Percentiles rank a stretch among this genome's conserved stretches.
Evolutionary conservation across 208 protist genomes (phyloP).

Genomic region (Trypanosoma mega): DNA sequence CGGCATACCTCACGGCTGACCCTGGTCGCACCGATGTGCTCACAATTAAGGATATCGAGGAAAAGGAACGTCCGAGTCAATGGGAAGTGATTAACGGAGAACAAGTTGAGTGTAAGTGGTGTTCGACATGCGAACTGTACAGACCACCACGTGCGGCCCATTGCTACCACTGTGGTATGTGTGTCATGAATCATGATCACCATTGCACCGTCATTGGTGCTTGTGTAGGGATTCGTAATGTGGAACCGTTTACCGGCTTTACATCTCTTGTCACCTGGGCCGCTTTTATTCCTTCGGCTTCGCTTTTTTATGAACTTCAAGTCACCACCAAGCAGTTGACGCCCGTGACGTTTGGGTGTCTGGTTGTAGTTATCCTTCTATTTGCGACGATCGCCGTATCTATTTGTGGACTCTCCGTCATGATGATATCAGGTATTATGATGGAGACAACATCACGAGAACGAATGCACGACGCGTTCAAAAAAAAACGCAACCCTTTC

Average conservation of each 20-base stretch:
- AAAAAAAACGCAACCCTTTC: slow-evolving; percentile 68
- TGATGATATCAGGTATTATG: slow-evolving; percentile 37
- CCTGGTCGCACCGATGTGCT: slow-evolving; percentile 28
- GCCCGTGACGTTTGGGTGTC: not conserved
- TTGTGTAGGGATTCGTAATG: slow-evolving; percentile 75
- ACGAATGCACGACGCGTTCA: slow-evolving; percentile 67
- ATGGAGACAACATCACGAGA: slow-evolving; percentile 66
- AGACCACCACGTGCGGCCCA: slow-evolving; percentile 84
- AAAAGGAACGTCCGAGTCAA: slow-evolving; percentile 52
- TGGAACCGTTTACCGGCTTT: slow-evolving; percentile 67
- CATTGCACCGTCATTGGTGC: slow-evolving; percentile 86
- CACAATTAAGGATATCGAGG: slow-evolving; percentile 69
- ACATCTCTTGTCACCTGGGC: slow-evolving; percentile 26
- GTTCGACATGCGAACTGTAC: slow-evolving; percentile 83
- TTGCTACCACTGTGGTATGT: slow-evolving; percentile 89
- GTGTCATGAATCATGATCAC: slow-evolving; percentile 86
- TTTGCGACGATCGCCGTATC: slow-evolving; percentile 25
- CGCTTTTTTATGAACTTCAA: slow-evolving; percentile 6
- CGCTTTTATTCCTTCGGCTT: not conserved
- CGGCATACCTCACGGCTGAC: slow-evolving; percentile 56
- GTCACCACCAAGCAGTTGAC: not conserved
- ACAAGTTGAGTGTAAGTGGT: slow-evolving; percentile 90
- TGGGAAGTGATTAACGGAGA: slow-evolving; percentile 77
- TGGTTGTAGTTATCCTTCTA: slow-evolving; percentile 25
- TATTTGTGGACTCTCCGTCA: slow-evolving; percentile 14